A percentile compares a stretch with the other conserved stretches of the same genome.
These are phyloP conservation scores for Paraconiothyrium sp. DNA, from an alignment of 2,329 filamentous ascomycete species.

Conservation along the genomic window DNA sequence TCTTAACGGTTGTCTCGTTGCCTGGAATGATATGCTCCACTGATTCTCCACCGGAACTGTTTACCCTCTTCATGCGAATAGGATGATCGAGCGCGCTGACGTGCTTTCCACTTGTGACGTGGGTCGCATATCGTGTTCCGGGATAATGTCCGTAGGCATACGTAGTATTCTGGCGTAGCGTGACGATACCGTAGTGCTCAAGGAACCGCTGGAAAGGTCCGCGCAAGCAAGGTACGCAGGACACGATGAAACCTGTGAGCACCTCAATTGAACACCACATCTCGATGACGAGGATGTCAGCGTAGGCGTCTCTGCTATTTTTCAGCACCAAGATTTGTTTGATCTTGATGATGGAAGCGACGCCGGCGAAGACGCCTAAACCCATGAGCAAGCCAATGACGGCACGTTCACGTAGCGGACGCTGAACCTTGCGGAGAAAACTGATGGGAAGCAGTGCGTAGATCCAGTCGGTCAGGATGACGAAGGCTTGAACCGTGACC, in stretches of 20 bases:
- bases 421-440: conserved; percentile 32
- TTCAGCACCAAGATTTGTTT: conserved; percentile 8
- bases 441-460: conserved; percentile 29
- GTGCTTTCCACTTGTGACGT: conserved; percentile 3
- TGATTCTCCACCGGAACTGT: conserved; percentile 5
- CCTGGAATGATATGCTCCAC: conserved; percentile 4
- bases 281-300: conserved; percentile 23
- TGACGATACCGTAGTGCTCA: conserved; percentile 23
- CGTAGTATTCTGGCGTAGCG: conserved; percentile 12
- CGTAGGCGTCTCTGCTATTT: conserved; percentile 11
- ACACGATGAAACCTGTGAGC: conserved; percentile 28
- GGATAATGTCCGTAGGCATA: conserved; percentile 15
- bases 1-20: conserved; percentile 4
- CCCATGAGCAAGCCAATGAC: conserved; percentile 31
- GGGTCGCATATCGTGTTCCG: conserved; percentile 2
- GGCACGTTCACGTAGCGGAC: conserved; percentile 28
- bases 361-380: conserved; percentile 29
- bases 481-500: conserved; percentile 22
- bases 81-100: neutral
- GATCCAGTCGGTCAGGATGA: conserved; percentile 29
- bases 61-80: conserved; percentile 7
- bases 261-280: conserved; percentile 31
- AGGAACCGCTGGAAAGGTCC: conserved; percentile 29
- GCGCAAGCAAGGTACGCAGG: conserved; percentile 30
- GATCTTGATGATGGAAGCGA: conserved; percentile 29